These are phyloP conservation scores for Nothophytophthora sp. DNA, from an alignment of 352 stramenopile genomes.

Conservation along the genomic window DNA sequence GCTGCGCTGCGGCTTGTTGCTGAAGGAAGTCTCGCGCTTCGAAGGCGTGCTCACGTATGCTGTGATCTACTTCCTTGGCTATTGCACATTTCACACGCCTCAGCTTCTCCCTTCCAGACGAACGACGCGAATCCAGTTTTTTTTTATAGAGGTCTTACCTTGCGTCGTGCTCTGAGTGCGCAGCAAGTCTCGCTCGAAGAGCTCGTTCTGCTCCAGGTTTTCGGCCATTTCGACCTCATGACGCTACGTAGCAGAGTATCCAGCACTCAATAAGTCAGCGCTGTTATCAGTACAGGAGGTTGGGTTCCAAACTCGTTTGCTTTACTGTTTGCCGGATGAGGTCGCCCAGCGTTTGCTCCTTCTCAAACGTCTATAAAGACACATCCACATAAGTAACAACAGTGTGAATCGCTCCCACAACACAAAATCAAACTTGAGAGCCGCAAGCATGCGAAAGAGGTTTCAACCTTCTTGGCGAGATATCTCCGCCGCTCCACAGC, in stretches of 20 bases:
- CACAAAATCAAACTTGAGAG: neutral
- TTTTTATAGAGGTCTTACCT: conserved; percentile 40
- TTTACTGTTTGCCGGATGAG: conserved; percentile 71
- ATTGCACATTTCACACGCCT: neutral
- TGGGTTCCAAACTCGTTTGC: no score
- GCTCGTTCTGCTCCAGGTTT: conserved; percentile 79
- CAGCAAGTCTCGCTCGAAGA: conserved; percentile 61
- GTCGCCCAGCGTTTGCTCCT: conserved; percentile 68
- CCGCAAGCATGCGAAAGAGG: no score
- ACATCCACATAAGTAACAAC: neutral
- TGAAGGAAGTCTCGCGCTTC: conserved; percentile 59
- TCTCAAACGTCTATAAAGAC: conserved; percentile 72
- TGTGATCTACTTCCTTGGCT: conserved; percentile 61
- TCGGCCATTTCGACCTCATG: conserved; percentile 76
- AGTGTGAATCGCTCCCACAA: neutral
- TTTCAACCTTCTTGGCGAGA: conserved; percentile 68
- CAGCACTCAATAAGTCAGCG: neutral
- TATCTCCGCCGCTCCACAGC: conserved; percentile 65
- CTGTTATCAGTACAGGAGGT: neutral
- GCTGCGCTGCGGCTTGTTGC: conserved; percentile 45
- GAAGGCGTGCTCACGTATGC: conserved; percentile 61
- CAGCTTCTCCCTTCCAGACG: no score
- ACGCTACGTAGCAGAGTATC: conserved; percentile 32
- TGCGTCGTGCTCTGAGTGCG: conserved; percentile 52
- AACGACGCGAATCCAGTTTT: no score